Base-by-base conservation (phyloP, 208 protist species). In the Acanthamoeba castellanii region DNA sequence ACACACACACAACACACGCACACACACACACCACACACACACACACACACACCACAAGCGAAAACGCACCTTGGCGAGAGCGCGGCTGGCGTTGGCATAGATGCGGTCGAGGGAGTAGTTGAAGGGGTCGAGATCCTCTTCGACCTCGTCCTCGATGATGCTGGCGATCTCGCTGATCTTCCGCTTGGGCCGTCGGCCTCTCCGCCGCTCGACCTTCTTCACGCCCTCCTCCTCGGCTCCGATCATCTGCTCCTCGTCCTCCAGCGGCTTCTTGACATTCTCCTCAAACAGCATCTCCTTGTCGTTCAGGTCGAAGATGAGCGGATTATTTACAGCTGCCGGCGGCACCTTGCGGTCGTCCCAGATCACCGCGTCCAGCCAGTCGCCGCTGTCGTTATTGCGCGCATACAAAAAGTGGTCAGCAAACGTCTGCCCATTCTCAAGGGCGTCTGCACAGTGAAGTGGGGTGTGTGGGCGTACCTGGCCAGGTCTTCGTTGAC, bases 271-370 rank as follows among this genome's bases (percentile, higher is more conserved):
- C 45, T 57, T 57, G 2, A 81, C 68, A 32, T 94, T 81, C 52
- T 94, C 89, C 66, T 94, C 89, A 20, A 94, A 94, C 27, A 94
- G 45, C 92, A 94, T 94, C 37, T 94, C 52, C 74, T 61, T 82
- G 76, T 94, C 92, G 50, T 94, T 94, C 7, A 94, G 92, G 32
- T 94, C 92, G 34, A 94, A 88, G 32, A 94, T 94, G 25, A 94
- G 72, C 22, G 66, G 72, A 32, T 82, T 82, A 47, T 82, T 57
- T 18, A 74, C 20, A 18, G 66, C 92, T 30, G 30, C 68, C 50
- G 92, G n/a, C 16, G 92, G 92, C 6, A 94, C 27, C 25, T 70
- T 94, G 20, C 57, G 72, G 22, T 94, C 92, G 74, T 94, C 92
- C 92, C 92, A 94, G 11, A 94, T 30, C 9, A 94, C 74, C 30